Base-by-base conservation (phyloP, 768 basidiomycete species). In the Termitomyces sp. region DNA sequence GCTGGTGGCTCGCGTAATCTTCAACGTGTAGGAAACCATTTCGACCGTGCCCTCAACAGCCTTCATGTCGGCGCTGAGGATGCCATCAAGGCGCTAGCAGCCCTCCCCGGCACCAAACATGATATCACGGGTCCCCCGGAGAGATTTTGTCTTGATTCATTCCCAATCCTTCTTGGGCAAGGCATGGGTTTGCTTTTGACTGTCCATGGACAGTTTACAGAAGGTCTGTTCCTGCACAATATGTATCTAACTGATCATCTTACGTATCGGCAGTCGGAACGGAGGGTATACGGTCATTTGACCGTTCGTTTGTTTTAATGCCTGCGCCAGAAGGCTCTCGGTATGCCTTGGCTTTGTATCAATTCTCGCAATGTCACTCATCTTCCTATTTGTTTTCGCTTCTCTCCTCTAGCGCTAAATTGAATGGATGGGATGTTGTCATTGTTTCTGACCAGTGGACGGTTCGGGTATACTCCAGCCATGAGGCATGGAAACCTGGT, bases 391-490 rank as follows among this genome's bases (percentile, higher is more conserved):
- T 25, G 60, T 61, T 54, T 42, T 5, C 37, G n/a, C 17, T 59
- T 4, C 6, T 54, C 46, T 31, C 60, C 63, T 66, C 20, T 68
- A 83, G 95, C 40, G 94, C 96, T 4, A 88, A 86, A 69, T 67
- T 80, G 56, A 86, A 83, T 57, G 94, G 95, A 12, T 99, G 97
- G 97, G 88, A 92, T 53, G 91, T 94, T 60, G 79, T 86, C 60
- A 88, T 98, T 66, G 78, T 98, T 3, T 97, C 94, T 15, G 97
- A 99, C 73, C 86, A 92, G 64, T 85, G 89, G 74, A 86, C 85
- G 42, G 78, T 98, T 59, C 88, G 95, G 46, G 82, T 79, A n/a
- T 96, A 92, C 72, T 92, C 94, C 5, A 89, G 85, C 66, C 84
- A 84, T 56, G 87, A 87, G 62, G 89, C 90, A 20, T 96, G 94